Conservation (phyloP, 2,329 filamentous ascomycete species). For the Reticulascus tulasneorum region DNA sequence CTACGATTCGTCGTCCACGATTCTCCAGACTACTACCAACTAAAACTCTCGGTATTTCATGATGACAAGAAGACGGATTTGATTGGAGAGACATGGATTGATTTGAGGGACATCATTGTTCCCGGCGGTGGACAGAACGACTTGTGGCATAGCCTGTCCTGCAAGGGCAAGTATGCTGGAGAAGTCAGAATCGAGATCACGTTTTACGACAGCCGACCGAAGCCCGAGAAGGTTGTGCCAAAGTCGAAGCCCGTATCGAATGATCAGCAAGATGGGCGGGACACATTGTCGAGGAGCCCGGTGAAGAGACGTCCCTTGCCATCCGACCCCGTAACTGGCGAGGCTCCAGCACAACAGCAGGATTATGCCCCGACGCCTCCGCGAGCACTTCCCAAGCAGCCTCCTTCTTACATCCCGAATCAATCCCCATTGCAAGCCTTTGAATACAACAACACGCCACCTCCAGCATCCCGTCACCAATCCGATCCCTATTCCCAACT, state of each 20-base stretch:
- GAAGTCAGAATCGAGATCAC: slow-evolving; percentile 94
- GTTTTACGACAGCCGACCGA: slow-evolving; percentile 86
- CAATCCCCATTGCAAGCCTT: slow-evolving; percentile 51
- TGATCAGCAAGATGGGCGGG: slow-evolving; percentile 33
- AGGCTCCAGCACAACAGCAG: slow-evolving; percentile 33
- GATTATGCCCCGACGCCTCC: slow-evolving; percentile 44
- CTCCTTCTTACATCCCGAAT: slow-evolving; percentile 37
- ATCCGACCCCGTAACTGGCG: slow-evolving; percentile 65
- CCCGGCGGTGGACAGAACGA: slow-evolving; percentile 90
- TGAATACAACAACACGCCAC: slow-evolving; percentile 44
- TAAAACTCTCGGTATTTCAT: slow-evolving; percentile 95
- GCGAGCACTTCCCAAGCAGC: slow-evolving; percentile 40
- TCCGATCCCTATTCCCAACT: slow-evolving; percentile 34
- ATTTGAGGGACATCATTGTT: slow-evolving; percentile 75
- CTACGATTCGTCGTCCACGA: slow-evolving; percentile 94
- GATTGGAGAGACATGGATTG: slow-evolving; percentile 91
- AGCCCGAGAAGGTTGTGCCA: slow-evolving; percentile 65
- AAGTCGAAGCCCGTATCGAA: slow-evolving; percentile 45
- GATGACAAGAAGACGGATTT: slow-evolving; percentile 97
- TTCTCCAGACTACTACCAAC: slow-evolving; percentile 89
- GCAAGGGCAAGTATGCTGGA: slow-evolving; percentile 90
- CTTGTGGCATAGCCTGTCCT: slow-evolving; percentile 83
- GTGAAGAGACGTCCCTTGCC: slow-evolving; percentile 84
- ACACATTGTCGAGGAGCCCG: slow-evolving; percentile 51
- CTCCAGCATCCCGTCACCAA: slow-evolving; percentile 26